phyloP scores from a whole-genome alignment of 2,329 filamentous ascomycete genomes.

The Fusarium sp. region DNA sequence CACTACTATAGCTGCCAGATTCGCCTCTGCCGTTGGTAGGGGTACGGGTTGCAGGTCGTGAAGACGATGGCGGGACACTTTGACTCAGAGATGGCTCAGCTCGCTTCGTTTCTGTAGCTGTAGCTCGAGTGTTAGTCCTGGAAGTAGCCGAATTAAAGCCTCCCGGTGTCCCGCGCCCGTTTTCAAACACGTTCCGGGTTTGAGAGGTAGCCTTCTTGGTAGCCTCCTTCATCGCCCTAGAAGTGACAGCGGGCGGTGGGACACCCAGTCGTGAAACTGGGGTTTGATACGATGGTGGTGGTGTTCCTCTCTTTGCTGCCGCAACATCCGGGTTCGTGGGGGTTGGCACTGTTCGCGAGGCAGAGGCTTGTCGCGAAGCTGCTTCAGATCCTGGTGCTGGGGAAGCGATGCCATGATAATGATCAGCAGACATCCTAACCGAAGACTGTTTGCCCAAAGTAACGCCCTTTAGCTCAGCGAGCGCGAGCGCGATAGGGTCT shows the following conservation, averaged over 20 bases:
- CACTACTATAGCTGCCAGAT: constrained; percentile 46
- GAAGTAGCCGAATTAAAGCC: constrained; percentile 51
- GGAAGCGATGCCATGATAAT: constrained; percentile 93
- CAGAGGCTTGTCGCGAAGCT: constrained; percentile 40
- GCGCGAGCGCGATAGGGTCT: constrained; percentile 92
- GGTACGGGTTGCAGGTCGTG: constrained; percentile 34
- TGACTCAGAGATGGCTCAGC: constrained; percentile 34
- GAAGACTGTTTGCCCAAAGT: constrained; percentile 82
- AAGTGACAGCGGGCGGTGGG: constrained; percentile 92
- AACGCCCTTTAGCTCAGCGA: constrained; percentile 92
- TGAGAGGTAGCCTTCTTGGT: constrained; percentile 90
- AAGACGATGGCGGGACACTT: constrained; percentile 33
- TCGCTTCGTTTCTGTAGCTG: constrained; percentile 39
- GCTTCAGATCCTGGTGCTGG: constrained; percentile 73
- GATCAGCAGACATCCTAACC: constrained; percentile 91
- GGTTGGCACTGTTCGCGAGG: constrained; percentile 68
- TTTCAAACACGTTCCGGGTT: constrained; percentile 82
- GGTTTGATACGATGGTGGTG: constrained; percentile 82
- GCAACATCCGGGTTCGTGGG: constrained; percentile 64
- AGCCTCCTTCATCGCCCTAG: constrained; percentile 94
- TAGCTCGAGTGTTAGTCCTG: constrained; percentile 38
- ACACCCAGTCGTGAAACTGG: constrained; percentile 86
- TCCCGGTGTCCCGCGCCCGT: constrained; percentile 53
- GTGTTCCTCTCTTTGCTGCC: constrained; percentile 78
- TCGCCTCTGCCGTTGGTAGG: constrained; percentile 42